A percentile compares a stretch with the other conserved stretches of the same genome.
Evolutionary conservation across 1,284 basidiomycete species (phyloP).

Genomic region (Hortiboletus rubellus): DNA sequence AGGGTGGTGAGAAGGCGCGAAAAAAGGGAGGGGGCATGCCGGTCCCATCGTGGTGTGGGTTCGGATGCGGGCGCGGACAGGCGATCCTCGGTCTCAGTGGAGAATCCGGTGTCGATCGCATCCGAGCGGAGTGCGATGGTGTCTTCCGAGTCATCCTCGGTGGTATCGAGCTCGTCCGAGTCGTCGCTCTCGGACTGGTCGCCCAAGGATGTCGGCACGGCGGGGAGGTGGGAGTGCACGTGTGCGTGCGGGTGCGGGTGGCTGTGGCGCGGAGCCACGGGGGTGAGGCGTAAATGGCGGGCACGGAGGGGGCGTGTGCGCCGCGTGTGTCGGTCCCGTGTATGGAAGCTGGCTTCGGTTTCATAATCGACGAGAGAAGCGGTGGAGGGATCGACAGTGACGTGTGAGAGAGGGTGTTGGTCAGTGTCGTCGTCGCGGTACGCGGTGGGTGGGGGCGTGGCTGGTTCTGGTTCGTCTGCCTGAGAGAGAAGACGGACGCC

Average conservation of each 20-base stretch:
- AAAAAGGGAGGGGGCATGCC: background rate
- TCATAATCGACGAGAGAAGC: constrained; percentile 14
- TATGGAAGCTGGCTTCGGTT: background rate
- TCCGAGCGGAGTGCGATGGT: constrained; percentile 16
- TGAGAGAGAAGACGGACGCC: constrained; percentile 77
- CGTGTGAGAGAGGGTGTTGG: background rate
- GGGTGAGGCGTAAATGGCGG: background rate
- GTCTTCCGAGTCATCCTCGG: constrained; percentile 27
- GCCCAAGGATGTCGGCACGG: constrained; percentile 24
- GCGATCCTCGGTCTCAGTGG: constrained; percentile 18
- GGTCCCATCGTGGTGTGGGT: constrained; percentile 6
- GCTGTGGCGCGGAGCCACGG: background rate
- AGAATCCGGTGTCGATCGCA: constrained; percentile 15
- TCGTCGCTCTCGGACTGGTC: constrained; percentile 30
- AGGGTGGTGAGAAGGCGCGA: background rate
- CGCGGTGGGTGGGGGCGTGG: background rate
- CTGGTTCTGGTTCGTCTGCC: constrained; percentile 55
- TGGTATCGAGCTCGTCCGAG: constrained; percentile 18
- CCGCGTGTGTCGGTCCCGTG: background rate
- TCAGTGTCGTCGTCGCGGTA: constrained; percentile 14
- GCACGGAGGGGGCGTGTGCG: background rate
- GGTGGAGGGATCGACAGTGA: background rate
- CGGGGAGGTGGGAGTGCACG: constrained; percentile 21
- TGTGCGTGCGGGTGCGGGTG: background rate
- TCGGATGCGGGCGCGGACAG: background rate